A percentile compares a stretch with the other conserved stretches of the same genome.
Evolutionary conservation across 441 rosid species (phyloP).

Genomic region (Populus hybrid): DNA sequence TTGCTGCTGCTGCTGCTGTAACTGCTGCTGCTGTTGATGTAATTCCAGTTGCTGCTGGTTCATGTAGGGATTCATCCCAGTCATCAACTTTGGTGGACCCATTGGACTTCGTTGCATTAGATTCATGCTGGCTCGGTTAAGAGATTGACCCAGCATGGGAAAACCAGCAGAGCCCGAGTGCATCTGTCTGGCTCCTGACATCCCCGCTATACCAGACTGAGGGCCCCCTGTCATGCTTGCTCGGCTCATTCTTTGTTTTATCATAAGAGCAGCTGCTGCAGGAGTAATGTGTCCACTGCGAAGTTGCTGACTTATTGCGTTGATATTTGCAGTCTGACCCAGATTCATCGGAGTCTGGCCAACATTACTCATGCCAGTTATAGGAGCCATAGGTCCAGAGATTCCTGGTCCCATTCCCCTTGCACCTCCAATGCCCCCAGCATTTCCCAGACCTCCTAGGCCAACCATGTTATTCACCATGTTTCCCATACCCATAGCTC

Average conservation of each 20-base stretch:
- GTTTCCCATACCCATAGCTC: constrained; percentile 62
- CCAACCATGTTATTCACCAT: constrained; percentile 64
- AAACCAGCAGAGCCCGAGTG: constrained; percentile 59
- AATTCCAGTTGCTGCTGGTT: constrained; percentile 50
- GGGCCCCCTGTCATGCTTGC: constrained; percentile 46
- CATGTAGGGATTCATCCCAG: constrained; percentile 65
- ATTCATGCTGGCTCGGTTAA: constrained; percentile 61
- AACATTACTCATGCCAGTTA: constrained; percentile 55
- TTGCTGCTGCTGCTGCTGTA: constrained; percentile 19
- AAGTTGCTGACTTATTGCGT: constrained; percentile 65
- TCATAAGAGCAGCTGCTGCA: constrained; percentile 28
- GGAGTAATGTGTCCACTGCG: constrained; percentile 50
- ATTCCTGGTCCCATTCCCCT: constrained; percentile 77
- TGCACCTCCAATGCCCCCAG: constrained; percentile 62
- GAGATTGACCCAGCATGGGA: constrained; percentile 58
- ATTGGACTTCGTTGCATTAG: constrained; percentile 55
- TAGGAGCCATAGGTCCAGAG: constrained; percentile 64
- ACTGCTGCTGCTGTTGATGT: constrained; percentile 18
- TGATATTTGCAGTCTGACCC: constrained; percentile 48
- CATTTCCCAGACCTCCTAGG: constrained; percentile 53
- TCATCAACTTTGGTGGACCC: constrained; percentile 84
- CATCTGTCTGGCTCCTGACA: constrained; percentile 74
- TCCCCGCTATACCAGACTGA: constrained; percentile 65
- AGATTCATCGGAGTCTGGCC: constrained; percentile 66
- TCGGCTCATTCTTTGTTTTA: constrained; percentile 39